Conservation (phyloP, 2,329 filamentous ascomycete species). For the Alternaria triticina region DNA sequence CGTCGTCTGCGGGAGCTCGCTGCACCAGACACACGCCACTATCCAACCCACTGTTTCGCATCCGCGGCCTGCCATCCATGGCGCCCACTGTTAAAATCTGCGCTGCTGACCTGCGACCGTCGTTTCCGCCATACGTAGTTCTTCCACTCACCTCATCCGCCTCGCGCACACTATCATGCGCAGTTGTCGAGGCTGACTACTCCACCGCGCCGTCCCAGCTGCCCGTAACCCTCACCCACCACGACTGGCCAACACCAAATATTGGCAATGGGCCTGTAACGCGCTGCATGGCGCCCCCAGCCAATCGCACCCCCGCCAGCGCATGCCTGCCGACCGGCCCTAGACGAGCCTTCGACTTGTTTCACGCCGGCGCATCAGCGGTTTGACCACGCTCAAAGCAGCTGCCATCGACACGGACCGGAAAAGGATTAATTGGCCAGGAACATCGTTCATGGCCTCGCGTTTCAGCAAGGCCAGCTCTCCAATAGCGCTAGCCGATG, state of each 20-base stretch:
- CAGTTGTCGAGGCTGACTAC: neutral
- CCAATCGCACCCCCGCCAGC: slow-evolving; percentile 31
- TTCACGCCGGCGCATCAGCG: slow-evolving; percentile 33
- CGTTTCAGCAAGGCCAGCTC: slow-evolving; percentile 22
- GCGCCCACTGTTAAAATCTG: neutral
- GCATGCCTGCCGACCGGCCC: slow-evolving; percentile 22
- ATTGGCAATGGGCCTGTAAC: slow-evolving; percentile 6
- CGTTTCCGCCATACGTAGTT: no score
- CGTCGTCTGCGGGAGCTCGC: slow-evolving; percentile 8
- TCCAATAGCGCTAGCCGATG: slow-evolving; percentile 2
- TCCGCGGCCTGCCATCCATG: slow-evolving; percentile 15
- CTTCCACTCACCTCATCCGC: no score
- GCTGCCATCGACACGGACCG: slow-evolving; percentile 12
- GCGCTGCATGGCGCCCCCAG: slow-evolving; percentile 23
- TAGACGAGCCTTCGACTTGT: slow-evolving; percentile 31
- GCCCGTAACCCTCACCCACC: neutral
- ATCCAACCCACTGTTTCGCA: slow-evolving; percentile 31
- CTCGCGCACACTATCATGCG: neutral
- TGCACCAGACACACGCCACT: slow-evolving; percentile 25
- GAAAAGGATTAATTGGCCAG: slow-evolving; percentile 18
- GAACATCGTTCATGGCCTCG: slow-evolving; percentile 20
- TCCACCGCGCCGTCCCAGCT: slow-evolving; percentile 16
- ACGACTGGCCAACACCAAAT: neutral
- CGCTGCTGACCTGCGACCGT: neutral
- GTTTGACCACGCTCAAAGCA: slow-evolving; percentile 40